phyloP scores from a whole-genome alignment of 139 green algal species.

The Desmodesmus armatus region DNA sequence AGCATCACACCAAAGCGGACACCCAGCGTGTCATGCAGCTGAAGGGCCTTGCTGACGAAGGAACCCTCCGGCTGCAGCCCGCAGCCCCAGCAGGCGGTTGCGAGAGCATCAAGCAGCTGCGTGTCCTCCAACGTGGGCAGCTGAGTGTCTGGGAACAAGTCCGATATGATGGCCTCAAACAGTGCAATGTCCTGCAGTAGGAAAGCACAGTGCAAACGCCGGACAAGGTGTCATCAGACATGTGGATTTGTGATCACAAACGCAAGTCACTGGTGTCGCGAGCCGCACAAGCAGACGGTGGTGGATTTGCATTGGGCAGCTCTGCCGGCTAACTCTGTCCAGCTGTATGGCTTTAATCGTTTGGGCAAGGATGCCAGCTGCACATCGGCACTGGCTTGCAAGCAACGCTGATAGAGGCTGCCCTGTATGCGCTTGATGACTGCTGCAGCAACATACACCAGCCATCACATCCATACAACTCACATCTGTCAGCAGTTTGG shows the following conservation, averaged over 20 bases:
- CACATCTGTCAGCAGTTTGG: conserved; percentile 79
- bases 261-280: too few relatives aligned
- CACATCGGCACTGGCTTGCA: too few relatives aligned
- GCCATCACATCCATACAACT: too few relatives aligned
- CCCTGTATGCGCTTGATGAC: too few relatives aligned
- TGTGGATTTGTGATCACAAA: too few relatives aligned
- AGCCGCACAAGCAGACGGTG: too few relatives aligned
- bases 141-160: conserved; percentile 83
- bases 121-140: conserved; percentile 34
- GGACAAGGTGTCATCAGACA: neutral
- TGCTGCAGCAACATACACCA: too few relatives aligned
- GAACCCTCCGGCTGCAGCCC: conserved; percentile 49
- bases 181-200: conserved; percentile 71
- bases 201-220: neutral
- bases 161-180: conserved; percentile 80
- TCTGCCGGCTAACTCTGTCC: too few relatives aligned
- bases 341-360: too few relatives aligned
- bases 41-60: conserved; percentile 66
- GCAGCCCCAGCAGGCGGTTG: neutral
- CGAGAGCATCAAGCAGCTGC: conserved; percentile 38
- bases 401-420: too few relatives aligned
- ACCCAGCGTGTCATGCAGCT: conserved; percentile 87
- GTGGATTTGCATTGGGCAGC: too few relatives aligned
- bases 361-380: too few relatives aligned
- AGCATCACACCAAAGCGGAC: conserved; percentile 90